These are phyloP conservation scores for Jamesozyma spencerorum DNA, from an alignment of 805 yeast genomes.

Conservation along the genomic window DNA sequence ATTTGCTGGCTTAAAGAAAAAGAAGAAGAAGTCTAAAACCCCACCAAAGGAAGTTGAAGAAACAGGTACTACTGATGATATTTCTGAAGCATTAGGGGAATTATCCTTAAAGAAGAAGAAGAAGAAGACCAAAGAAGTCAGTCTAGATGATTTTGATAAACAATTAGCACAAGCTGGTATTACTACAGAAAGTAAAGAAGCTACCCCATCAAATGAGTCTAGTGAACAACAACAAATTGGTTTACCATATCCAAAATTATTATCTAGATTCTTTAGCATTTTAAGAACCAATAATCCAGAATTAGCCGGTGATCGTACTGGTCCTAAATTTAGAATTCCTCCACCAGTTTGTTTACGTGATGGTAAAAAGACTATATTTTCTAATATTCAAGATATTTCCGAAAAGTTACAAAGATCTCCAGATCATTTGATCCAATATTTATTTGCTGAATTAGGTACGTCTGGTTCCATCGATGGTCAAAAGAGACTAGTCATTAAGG, in stretches of 20 bases:
- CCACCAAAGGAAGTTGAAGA: slow-evolving; percentile 26
- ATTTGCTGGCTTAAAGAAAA: slow-evolving; percentile 74
- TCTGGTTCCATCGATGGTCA: slow-evolving; percentile 98
- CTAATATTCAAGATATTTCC: slow-evolving; percentile 91
- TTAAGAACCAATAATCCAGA: slow-evolving; percentile 94
- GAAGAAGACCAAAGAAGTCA: slow-evolving; percentile 57
- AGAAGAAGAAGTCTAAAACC: slow-evolving; percentile 63
- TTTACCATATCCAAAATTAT: slow-evolving; percentile 64
- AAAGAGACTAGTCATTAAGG: slow-evolving; percentile 92
- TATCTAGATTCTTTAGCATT: slow-evolving; percentile 77
- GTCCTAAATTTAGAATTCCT: slow-evolving; percentile 89
- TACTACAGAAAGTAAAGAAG: slow-evolving; percentile 37
- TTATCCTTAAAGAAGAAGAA: slow-evolving; percentile 72
- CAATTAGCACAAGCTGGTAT: slow-evolving; percentile 87
- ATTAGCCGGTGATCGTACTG: slow-evolving; percentile 91
- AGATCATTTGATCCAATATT: slow-evolving; percentile 91
- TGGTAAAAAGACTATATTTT: slow-evolving; percentile 94
- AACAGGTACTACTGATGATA: slow-evolving; percentile 28
- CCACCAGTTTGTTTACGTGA: slow-evolving; percentile 97
- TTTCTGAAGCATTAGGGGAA: slow-evolving; percentile 59
- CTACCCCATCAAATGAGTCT: slow-evolving; percentile 27
- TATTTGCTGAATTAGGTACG: slow-evolving; percentile 98
- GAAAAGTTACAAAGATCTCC: slow-evolving; percentile 92
- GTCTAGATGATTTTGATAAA: slow-evolving; percentile 75
- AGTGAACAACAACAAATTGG: slow-evolving; percentile 41